A percentile compares a stretch with the other conserved stretches of the same genome.
These are phyloP conservation scores for Diplodia corticola DNA, from an alignment of 2,329 filamentous ascomycete genomes.

Conservation along the genomic window DNA sequence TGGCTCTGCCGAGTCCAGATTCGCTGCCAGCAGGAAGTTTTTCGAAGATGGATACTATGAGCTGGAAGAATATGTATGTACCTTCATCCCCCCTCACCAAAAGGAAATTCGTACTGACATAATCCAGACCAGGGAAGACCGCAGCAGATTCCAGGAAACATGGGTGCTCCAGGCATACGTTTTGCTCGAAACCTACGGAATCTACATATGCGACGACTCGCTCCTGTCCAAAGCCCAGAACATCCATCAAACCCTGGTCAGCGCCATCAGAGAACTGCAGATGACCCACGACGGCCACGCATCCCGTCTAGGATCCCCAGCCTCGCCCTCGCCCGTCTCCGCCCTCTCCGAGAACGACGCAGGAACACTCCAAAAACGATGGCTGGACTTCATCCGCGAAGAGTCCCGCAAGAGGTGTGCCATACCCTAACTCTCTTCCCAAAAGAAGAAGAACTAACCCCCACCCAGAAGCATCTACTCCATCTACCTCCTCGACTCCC, in stretches of 20 bases:
- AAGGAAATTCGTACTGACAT: not conserved
- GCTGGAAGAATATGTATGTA: not conserved
- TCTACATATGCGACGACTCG: conserved; percentile 26
- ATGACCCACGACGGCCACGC: conserved; percentile 10
- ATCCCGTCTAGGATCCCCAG: conserved; percentile 22
- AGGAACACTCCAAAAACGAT: not conserved
- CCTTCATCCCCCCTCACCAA: not conserved
- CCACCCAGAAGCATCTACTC: conserved; percentile 31
- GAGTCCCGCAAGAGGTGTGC: not conserved
- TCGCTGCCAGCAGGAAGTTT: not conserved
- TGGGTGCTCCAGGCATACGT: conserved; percentile 28
- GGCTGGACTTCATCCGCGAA: not conserved
- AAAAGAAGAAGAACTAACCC: conserved; percentile 1
- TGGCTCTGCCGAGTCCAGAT: not conserved
- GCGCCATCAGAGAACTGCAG: not conserved
- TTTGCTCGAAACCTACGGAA: conserved; percentile 27
- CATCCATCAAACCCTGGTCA: not conserved
- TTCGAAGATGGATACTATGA: not conserved
- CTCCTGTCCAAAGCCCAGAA: not conserved
- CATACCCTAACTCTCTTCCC: not conserved
- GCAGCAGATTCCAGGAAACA: conserved; percentile 1
- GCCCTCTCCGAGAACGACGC: conserved; percentile 13
- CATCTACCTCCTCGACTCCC: conserved; percentile 29
- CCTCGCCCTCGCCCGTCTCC: conserved; percentile 28
- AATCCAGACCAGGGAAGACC: not conserved